Base-by-base conservation (phyloP, 2,329 filamentous ascomycete genomes). In the Dothidotthia symphoricarpi region DNA sequence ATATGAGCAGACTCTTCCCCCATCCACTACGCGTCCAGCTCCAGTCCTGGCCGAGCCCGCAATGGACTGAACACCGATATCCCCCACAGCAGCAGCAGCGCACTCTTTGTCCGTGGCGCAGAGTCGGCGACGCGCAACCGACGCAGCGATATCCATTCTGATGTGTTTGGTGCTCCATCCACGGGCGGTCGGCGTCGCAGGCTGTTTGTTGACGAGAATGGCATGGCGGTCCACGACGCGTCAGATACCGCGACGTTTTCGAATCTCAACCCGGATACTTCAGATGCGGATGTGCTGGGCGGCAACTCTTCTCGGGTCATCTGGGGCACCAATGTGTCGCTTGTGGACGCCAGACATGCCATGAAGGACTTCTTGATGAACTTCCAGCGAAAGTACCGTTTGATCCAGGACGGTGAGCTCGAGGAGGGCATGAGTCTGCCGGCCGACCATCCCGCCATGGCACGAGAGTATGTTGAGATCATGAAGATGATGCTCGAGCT, bases 321-420 rank as follows among this genome's bases (percentile, higher is more conserved):
- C 49, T 98, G 93, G 93, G 93, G 93, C 66, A 98, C 93, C 28
- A 97, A 95, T 26, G 87, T 98, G 33, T 95, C 91, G 4, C 85
- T 98, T 36, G 82, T 88, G 43, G 90, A 97, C 64, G 89, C 88
- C 0, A 86, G 94, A 66, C 80, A 82, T 34, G 77, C 83, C 0
- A 95, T 96, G 74, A 91, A 93, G 61, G 89, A 93, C 49, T 98
- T 98, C 59, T 73, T 98, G 17, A 81, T 83, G 62, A 94, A 95
- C 64, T 98, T 93, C 57, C 88, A 89, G 43, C 83, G 81, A 53
- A 96, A 96, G 68, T 97, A 98, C 61, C 87, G 93, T 47, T 81
- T 97, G 79, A 93, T 91, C 71, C 80, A 82, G 15, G 88, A 95
- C 53, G 90, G 88, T n/a, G 78, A 86, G 55, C 78, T 87, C 0